These are phyloP conservation scores for Abelmoschus esculentus DNA, from an alignment of 345 rosid species.

Conservation along the genomic window DNA sequence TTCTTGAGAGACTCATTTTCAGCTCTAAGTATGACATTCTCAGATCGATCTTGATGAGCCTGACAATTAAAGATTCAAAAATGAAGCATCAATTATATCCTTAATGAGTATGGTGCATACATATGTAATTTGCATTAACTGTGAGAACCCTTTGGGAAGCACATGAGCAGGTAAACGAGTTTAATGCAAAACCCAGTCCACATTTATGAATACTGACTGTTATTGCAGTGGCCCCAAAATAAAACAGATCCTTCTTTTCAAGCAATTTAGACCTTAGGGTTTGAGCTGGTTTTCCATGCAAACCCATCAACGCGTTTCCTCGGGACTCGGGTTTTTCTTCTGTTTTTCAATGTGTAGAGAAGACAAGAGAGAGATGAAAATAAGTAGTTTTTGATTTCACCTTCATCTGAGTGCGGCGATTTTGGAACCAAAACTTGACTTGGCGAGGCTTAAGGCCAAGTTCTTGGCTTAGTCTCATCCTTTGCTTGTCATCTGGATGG, in stretches of 20 bases:
- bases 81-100: background rate
- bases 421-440: slow-evolving; percentile 99
- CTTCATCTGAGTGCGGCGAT: slow-evolving; percentile 96
- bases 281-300: slow-evolving; percentile 14
- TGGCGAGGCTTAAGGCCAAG: slow-evolving; percentile 93
- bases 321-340: slow-evolving; percentile 15
- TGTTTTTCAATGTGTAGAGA: background rate
- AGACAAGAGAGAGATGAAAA: background rate
- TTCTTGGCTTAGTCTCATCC: slow-evolving; percentile 73
- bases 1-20: slow-evolving; percentile 70
- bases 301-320: slow-evolving; percentile 22
- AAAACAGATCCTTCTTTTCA: slow-evolving; percentile 20
- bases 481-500: slow-evolving; percentile 95
- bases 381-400: slow-evolving; percentile 20
- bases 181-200: slow-evolving; percentile 16
- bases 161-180: slow-evolving; percentile 16
- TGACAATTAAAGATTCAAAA: slow-evolving; percentile 14
- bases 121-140: slow-evolving; percentile 18
- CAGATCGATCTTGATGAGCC: slow-evolving; percentile 90
- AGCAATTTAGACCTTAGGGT: slow-evolving; percentile 9
- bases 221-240: slow-evolving; percentile 16
- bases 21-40: slow-evolving; percentile 62
- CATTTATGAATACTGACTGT: slow-evolving; percentile 20
- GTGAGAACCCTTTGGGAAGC: slow-evolving; percentile 16
- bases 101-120: background rate